These are phyloP conservation scores for Microsporum canis DNA, from an alignment of 2,329 filamentous ascomycete species.

Conservation along the genomic window DNA sequence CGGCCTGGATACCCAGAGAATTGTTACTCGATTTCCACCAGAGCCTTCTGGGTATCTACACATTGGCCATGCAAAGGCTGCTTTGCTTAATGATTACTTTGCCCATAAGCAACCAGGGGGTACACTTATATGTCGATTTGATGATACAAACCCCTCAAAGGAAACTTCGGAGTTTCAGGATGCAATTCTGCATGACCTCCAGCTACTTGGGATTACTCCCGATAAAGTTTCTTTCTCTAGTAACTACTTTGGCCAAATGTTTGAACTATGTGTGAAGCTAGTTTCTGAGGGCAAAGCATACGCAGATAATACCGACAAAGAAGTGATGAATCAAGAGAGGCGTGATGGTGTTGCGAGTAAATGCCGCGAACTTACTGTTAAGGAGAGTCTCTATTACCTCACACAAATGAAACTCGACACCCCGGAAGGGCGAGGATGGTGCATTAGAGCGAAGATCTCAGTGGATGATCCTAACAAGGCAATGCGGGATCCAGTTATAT, in stretches of 20 bases:
- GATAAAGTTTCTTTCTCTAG: conserved; percentile 73
- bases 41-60: conserved; percentile 57
- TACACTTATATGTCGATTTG: conserved; percentile 71
- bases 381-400: conserved; percentile 69
- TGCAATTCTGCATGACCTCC: conserved; percentile 73
- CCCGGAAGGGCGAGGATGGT: conserved; percentile 54
- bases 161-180: conserved; percentile 90
- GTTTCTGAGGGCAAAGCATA: conserved; percentile 74
- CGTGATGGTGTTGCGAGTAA: conserved; percentile 66
- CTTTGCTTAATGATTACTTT: conserved; percentile 24
- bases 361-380: conserved; percentile 58
- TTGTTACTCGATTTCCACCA: conserved; percentile 84
- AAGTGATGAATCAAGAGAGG: conserved; percentile 68
- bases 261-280: conserved; percentile 65
- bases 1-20: conserved; percentile 71
- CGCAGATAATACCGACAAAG: conserved; percentile 74
- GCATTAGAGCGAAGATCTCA: conserved; percentile 77
- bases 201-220: conserved; percentile 72
- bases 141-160: conserved; percentile 86
- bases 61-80: conserved; percentile 23
- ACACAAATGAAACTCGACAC: conserved; percentile 78
- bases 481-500: conserved; percentile 83
- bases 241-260: conserved; percentile 79
- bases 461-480: conserved; percentile 79
- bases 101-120: conserved; percentile 37